Evolutionary conservation across 1,284 basidiomycete species (phyloP).

Genomic region (Trametes sp.): DNA sequence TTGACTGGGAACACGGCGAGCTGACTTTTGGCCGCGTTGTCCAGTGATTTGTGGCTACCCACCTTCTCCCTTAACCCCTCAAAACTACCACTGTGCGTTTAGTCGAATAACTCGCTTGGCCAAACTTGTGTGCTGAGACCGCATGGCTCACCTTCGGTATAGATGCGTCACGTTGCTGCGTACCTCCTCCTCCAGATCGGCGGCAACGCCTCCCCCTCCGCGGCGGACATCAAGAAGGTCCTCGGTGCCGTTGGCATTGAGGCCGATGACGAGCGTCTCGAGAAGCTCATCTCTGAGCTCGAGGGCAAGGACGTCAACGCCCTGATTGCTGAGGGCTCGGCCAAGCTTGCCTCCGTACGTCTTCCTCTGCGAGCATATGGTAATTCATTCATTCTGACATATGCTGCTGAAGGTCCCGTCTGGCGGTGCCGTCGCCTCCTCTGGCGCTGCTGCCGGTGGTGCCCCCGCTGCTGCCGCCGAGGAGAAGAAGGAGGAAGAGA

Average conservation of each 20-base stretch:
- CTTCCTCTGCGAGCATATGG: slow-evolving; percentile 4
- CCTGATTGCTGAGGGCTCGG: slow-evolving; percentile 92
- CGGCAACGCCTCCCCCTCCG: slow-evolving; percentile 90
- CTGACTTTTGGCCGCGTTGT: slow-evolving; percentile 1
- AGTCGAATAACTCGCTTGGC: too few species aligned
- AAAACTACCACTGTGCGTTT: slow-evolving; percentile 52
- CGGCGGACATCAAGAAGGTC: slow-evolving; percentile 90
- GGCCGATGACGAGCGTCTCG: slow-evolving; percentile 85
- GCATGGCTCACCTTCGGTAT: too few species aligned
- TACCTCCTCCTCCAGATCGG: slow-evolving; percentile 98
- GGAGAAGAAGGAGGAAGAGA: slow-evolving; percentile 76
- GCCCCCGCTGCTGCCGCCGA: slow-evolving; percentile 70
- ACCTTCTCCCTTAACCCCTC: slow-evolving; percentile 48
- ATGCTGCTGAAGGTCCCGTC: slow-evolving; percentile 76
- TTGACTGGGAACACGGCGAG: neutral
- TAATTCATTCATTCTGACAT: slow-evolving; percentile 38
- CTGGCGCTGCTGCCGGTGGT: slow-evolving; percentile 65
- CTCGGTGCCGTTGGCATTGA: slow-evolving; percentile 91
- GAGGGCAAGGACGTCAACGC: slow-evolving; percentile 91
- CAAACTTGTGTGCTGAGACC: too few species aligned
- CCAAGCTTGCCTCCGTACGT: slow-evolving; percentile 94
- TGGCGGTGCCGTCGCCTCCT: slow-evolving; percentile 73
- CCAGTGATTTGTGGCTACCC: slow-evolving; percentile 91
- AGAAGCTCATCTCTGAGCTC: slow-evolving; percentile 92
- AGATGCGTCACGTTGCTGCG: slow-evolving; percentile 98